Conservation (phyloP, 495 filamentous ascomycete species). For the Lasiosphaeria hispida region DNA sequence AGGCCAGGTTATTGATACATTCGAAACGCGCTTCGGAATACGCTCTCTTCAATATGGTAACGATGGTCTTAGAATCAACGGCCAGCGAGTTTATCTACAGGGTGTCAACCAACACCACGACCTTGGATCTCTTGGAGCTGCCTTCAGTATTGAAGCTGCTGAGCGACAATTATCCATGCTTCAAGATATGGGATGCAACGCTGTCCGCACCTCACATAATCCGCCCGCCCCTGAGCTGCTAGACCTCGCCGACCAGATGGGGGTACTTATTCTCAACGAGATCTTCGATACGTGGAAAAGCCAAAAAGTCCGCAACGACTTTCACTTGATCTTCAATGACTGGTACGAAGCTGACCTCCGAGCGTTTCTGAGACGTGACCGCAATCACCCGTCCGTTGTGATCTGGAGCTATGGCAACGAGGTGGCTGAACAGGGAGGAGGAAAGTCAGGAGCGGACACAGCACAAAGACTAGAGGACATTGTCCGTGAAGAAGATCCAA, state of each 20-base stretch:
- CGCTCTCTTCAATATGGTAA: conserved; percentile 37
- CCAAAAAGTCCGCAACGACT: conserved; percentile 43
- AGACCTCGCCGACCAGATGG: conserved; percentile 55
- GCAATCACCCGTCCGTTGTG: conserved; percentile 52
- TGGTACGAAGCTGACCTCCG: conserved; percentile 51
- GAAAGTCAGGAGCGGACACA: conserved; percentile 25
- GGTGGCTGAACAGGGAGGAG: conserved; percentile 37
- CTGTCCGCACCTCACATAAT: conserved; percentile 50
- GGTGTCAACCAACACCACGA: conserved; percentile 50
- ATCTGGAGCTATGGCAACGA: conserved; percentile 51
- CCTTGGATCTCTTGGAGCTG: conserved; percentile 43
- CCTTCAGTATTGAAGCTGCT: conserved; percentile 43
- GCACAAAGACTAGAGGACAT: conserved; percentile 35
- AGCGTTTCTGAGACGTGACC: conserved; percentile 44
- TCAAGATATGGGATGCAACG: conserved; percentile 48
- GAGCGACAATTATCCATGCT: conserved; percentile 45
- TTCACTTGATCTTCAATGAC: conserved; percentile 44
- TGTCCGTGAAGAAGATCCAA: conserved; percentile 39
- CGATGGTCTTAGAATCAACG: conserved; percentile 41
- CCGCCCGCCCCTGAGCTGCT: conserved; percentile 54
- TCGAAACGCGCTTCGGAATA: conserved; percentile 49
- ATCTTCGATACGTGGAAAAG: conserved; percentile 47
- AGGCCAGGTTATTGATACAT: conserved; percentile 37
- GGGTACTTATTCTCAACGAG: conserved; percentile 56
- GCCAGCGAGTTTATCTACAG: conserved; percentile 35